Evolutionary conservation across 441 rosid species (phyloP).

Genomic region (Bruguiera hainesii): DNA sequence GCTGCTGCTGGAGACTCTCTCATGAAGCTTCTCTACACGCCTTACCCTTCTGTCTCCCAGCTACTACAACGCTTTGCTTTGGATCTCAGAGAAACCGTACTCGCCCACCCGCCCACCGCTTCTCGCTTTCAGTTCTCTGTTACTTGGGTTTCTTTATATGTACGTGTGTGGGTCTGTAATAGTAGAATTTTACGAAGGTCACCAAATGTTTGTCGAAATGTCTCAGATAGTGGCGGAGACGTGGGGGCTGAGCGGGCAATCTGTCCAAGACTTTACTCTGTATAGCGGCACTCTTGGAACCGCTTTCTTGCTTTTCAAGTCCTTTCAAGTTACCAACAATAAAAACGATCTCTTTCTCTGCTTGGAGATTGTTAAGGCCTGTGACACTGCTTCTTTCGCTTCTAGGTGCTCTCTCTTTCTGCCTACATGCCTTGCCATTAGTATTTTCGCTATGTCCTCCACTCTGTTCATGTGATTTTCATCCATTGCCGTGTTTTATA

Average conservation of each 20-base stretch:
- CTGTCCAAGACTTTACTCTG: slow-evolving; percentile 44
- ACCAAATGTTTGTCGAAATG: slow-evolving; percentile 12
- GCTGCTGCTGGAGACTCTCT: slow-evolving; percentile 37
- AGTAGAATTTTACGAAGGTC: not conserved
- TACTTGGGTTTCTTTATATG: not conserved
- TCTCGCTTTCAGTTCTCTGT: not conserved
- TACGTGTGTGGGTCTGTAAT: not conserved
- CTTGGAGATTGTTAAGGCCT: slow-evolving; percentile 50
- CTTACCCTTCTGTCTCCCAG: slow-evolving; percentile 51
- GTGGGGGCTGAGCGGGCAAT: slow-evolving; percentile 43
- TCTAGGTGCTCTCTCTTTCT: slow-evolving; percentile 33
- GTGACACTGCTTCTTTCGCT: slow-evolving; percentile 57
- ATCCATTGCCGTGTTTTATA: not conserved
- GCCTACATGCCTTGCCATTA: not conserved
- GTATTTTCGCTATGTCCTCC: not conserved
- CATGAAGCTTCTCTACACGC: slow-evolving; percentile 55
- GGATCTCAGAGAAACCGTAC: slow-evolving; percentile 71
- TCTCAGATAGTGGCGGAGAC: slow-evolving; percentile 53
- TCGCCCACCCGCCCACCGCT: not conserved
- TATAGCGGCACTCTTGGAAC: slow-evolving; percentile 65
- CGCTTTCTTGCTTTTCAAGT: slow-evolving; percentile 53
- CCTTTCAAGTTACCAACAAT: slow-evolving; percentile 46
- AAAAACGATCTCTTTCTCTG: slow-evolving; percentile 50
- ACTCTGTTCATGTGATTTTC: not conserved
- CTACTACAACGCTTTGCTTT: slow-evolving; percentile 58